These are phyloP conservation scores for Russula olivacea DNA, from an alignment of 768 basidiomycete species.

Conservation along the genomic window DNA sequence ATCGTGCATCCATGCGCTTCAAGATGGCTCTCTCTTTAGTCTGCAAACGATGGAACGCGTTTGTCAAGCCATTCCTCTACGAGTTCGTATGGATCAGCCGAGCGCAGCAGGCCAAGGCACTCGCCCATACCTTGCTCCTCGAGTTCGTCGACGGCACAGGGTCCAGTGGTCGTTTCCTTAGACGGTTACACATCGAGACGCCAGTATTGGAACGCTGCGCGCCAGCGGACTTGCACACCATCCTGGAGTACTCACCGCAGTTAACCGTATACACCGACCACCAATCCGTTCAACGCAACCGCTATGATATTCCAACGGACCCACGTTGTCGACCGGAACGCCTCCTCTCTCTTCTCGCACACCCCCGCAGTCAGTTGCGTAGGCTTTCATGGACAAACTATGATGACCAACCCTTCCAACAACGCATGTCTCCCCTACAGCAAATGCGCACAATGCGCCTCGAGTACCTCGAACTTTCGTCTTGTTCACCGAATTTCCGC, in stretches of 20 bases:
- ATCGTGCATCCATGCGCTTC: slow-evolving; percentile 42
- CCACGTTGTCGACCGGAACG: slow-evolving; percentile 48
- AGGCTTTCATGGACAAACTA: slow-evolving; percentile 70
- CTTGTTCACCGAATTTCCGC: slow-evolving; percentile 44
- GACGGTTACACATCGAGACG: slow-evolving; percentile 66
- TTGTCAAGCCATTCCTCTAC: slow-evolving; percentile 52
- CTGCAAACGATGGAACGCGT: slow-evolving; percentile 48
- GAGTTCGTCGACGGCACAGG: slow-evolving; percentile 35
- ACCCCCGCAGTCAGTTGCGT: slow-evolving; percentile 46
- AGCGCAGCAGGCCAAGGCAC: slow-evolving; percentile 44
- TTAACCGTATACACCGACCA: slow-evolving; percentile 59
- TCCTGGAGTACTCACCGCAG: slow-evolving; percentile 57
- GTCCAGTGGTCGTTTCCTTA: slow-evolving; percentile 46
- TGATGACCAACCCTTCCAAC: slow-evolving; percentile 53
- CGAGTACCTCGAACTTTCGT: slow-evolving; percentile 64
- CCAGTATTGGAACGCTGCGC: slow-evolving; percentile 56
- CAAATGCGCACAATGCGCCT: slow-evolving; percentile 47
- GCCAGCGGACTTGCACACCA: slow-evolving; percentile 60
- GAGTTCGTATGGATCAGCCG: slow-evolving; percentile 66
- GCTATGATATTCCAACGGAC: slow-evolving; percentile 41
- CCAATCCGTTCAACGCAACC: slow-evolving; percentile 53
- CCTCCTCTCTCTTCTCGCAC: slow-evolving; percentile 54
- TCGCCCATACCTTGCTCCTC: slow-evolving; percentile 41
- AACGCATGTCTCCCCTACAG: slow-evolving; percentile 50
- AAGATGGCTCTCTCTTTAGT: slow-evolving; percentile 52